phyloP scores from a whole-genome alignment of 2,329 filamentous ascomycete species.

The Calonectria hawksworthii region DNA sequence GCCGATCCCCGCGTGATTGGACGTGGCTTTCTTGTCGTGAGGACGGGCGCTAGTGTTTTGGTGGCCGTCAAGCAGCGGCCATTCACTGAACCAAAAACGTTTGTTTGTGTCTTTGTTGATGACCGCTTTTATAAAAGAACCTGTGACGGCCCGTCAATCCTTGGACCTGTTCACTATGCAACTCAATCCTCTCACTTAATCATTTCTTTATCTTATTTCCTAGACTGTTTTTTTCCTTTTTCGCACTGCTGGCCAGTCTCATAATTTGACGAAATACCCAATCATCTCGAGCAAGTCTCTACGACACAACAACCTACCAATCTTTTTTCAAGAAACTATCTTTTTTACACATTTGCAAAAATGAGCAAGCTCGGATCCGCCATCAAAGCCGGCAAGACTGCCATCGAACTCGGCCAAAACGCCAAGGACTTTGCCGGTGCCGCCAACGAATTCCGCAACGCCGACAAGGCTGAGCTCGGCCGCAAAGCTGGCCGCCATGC shows the following conservation, averaged over 20 bases:
- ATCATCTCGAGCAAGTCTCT: background rate
- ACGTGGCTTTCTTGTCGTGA: constrained; percentile 5
- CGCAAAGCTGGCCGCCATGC: constrained; percentile 50
- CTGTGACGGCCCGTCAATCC: background rate
- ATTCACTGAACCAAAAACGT: background rate
- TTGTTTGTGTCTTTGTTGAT: constrained; percentile 5
- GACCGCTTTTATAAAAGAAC: background rate
- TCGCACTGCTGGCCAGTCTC: constrained; percentile 37
- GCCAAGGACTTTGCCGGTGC: constrained; percentile 46
- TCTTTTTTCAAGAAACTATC: background rate
- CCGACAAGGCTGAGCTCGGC: constrained; percentile 52
- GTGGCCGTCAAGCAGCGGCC: background rate
- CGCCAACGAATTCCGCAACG: constrained; percentile 48
- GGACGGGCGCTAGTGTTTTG: constrained; percentile 21
- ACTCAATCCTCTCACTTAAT: constrained; percentile 18
- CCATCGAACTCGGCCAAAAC: constrained; percentile 49
- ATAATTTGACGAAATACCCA: background rate
- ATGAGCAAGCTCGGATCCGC: constrained; percentile 50
- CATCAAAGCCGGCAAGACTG: constrained; percentile 52
- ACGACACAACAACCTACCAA: background rate
- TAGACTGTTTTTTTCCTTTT: background rate
- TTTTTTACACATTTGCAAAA: constrained; percentile 4
- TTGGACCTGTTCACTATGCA: background rate
- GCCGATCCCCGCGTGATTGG: constrained; percentile 35
- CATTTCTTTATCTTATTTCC: constrained; percentile 14